Conservation (phyloP, 768 basidiomycete species). For the Clitopilus passeckerianus region DNA sequence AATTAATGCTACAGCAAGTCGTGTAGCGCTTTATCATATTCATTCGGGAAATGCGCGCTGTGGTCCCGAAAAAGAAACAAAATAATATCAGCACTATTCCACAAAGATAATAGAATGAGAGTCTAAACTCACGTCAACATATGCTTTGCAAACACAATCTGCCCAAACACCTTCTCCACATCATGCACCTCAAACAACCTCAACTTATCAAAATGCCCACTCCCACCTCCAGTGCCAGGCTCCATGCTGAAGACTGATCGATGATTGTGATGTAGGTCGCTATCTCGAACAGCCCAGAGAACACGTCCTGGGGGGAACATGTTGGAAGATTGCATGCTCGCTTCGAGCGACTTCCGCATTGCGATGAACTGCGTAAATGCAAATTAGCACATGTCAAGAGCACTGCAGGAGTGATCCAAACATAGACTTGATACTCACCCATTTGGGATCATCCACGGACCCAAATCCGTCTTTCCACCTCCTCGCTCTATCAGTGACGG, state of each 20-base stretch:
- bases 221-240: slow-evolving; percentile 12
- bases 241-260: slow-evolving; percentile 22
- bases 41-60: slow-evolving; percentile 76
- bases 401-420: background rate
- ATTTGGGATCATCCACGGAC: slow-evolving; percentile 47
- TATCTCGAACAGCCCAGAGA: slow-evolving; percentile 74
- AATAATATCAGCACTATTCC: too few species aligned
- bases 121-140: slow-evolving; percentile 65
- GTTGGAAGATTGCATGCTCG: slow-evolving; percentile 71
- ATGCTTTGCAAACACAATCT: slow-evolving; percentile 76
- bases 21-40: slow-evolving; percentile 72
- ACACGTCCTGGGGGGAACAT: slow-evolving; percentile 77
- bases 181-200: slow-evolving; percentile 76
- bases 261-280: slow-evolving; percentile 60
- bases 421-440: slow-evolving; percentile 30
- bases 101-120: too few species aligned
- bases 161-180: slow-evolving; percentile 71
- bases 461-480: slow-evolving; percentile 57
- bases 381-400: background rate
- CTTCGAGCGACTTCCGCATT: slow-evolving; percentile 78
- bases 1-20: slow-evolving; percentile 43
- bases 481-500: slow-evolving; percentile 43
- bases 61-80: too few species aligned
- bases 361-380: slow-evolving; percentile 56
- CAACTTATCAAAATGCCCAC: slow-evolving; percentile 35